phyloP scores from a whole-genome alignment of 306 rosid species.

The Lathyrus oleraceus region DNA sequence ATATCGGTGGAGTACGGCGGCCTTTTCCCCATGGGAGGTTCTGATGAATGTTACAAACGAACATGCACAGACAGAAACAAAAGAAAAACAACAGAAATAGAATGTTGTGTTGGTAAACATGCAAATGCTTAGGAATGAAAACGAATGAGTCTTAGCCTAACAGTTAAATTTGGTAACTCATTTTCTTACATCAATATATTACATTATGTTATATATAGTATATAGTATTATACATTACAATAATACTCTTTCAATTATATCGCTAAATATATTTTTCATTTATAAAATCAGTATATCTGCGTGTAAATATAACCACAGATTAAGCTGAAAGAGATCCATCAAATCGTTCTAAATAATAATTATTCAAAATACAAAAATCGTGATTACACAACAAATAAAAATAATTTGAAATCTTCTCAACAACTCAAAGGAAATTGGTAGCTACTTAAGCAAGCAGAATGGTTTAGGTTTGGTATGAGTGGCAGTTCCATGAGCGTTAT shows the following conservation, averaged over 20 bases:
- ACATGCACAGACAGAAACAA: constrained; percentile 14
- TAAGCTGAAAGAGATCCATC: no score
- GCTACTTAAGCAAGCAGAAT: constrained; percentile 42
- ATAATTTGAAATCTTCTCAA: neutral
- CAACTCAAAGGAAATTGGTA: neutral
- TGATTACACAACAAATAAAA: neutral
- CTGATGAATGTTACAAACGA: constrained; percentile 14
- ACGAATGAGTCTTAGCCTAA: constrained; percentile 20
- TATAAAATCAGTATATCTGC: no score
- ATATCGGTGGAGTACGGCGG: constrained; percentile 44
- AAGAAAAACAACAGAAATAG: constrained; percentile 17
- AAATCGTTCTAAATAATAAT: no score
- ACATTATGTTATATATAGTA: neutral
- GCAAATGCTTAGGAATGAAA: constrained; percentile 24
- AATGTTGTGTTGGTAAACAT: constrained; percentile 26
- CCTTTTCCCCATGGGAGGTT: constrained; percentile 59
- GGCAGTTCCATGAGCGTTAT: constrained; percentile 55
- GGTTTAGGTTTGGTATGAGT: constrained; percentile 39
- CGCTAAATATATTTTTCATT: no score
- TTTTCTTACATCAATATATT: constrained; percentile 28
- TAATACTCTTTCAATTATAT: neutral
- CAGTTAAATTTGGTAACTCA: constrained; percentile 56
- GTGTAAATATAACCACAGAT: no score
- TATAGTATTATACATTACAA: neutral
- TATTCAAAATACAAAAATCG: constrained; percentile 11